A percentile compares a stretch with the other conserved stretches of the same genome.
These are phyloP conservation scores for Claviceps sp. DNA, from an alignment of 2,329 filamentous ascomycete species.

Conservation along the genomic window DNA sequence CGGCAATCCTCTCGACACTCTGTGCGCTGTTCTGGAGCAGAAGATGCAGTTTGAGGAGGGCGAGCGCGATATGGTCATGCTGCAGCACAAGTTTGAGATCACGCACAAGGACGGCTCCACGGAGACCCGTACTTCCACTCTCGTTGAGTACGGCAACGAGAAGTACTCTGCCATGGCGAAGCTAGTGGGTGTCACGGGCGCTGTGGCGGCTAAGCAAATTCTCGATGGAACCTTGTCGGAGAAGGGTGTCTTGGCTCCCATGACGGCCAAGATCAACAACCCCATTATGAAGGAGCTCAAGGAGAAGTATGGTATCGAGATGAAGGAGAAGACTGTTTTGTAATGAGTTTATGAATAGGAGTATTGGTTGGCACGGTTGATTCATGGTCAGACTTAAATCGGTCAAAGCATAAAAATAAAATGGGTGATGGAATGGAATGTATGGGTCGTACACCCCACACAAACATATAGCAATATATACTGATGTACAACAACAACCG, in stretches of 20 bases:
- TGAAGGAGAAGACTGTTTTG: slow-evolving; percentile 52
- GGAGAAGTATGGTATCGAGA: slow-evolving; percentile 61
- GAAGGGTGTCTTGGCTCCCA: slow-evolving; percentile 65
- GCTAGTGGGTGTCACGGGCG: slow-evolving; percentile 58
- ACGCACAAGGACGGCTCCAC: slow-evolving; percentile 61
- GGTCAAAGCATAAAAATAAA: too few species aligned
- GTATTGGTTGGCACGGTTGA: background rate
- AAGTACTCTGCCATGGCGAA: slow-evolving; percentile 79
- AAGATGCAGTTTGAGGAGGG: slow-evolving; percentile 80
- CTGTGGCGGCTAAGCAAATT: slow-evolving; percentile 59
- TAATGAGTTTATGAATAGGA: slow-evolving; percentile 7
- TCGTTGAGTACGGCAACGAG: slow-evolving; percentile 66
- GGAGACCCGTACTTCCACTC: slow-evolving; percentile 68
- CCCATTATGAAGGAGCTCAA: slow-evolving; percentile 67
- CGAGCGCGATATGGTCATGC: slow-evolving; percentile 73
- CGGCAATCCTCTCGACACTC: slow-evolving; percentile 76
- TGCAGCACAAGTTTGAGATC: slow-evolving; percentile 75
- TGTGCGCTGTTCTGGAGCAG: slow-evolving; percentile 76
- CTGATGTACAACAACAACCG: too few species aligned
- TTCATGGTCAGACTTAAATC: background rate
- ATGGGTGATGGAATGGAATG: background rate
- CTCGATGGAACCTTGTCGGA: slow-evolving; percentile 60
- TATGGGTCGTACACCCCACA: too few species aligned
- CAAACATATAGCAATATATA: too few species aligned
- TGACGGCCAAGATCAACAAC: slow-evolving; percentile 56